These are phyloP conservation scores for Epicoccum sorghinum DNA, from an alignment of 2,329 filamentous ascomycete genomes.

Conservation along the genomic window DNA sequence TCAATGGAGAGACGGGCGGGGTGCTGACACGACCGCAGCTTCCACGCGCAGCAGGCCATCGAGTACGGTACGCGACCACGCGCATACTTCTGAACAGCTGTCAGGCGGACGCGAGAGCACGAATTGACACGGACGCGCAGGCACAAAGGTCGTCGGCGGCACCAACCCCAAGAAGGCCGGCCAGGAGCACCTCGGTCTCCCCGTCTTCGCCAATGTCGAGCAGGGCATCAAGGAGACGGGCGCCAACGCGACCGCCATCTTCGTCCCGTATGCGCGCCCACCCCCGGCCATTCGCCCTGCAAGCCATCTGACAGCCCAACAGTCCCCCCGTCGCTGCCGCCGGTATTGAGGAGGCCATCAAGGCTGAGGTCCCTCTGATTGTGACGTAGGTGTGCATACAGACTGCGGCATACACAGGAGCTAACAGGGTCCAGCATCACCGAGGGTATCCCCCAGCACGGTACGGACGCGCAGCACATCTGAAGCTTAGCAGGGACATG, in stretches of 20 bases:
- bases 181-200: slow-evolving; percentile 82
- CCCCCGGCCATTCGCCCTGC: slow-evolving; percentile 1
- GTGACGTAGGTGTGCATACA: slow-evolving; percentile 68
- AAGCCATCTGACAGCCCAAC: slow-evolving; percentile 36
- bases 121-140: slow-evolving; percentile 55
- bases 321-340: slow-evolving; percentile 89
- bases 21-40: slow-evolving; percentile 62
- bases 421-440: slow-evolving; percentile 69
- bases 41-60: slow-evolving; percentile 97
- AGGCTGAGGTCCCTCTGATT: slow-evolving; percentile 89
- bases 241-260: slow-evolving; percentile 91
- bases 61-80: slow-evolving; percentile 78
- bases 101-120: slow-evolving; percentile 21
- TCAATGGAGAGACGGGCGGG: neutral
- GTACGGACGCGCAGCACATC: slow-evolving; percentile 54
- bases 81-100: slow-evolving; percentile 7
- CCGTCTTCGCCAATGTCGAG: slow-evolving; percentile 87
- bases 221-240: slow-evolving; percentile 91
- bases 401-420: slow-evolving; percentile 18
- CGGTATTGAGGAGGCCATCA: slow-evolving; percentile 95
- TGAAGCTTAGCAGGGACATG: neutral
- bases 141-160: slow-evolving; percentile 96
- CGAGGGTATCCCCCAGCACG: slow-evolving; percentile 96
- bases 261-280: slow-evolving; percentile 75
- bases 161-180: slow-evolving; percentile 99